Evolutionary conservation across 1,284 basidiomycete species (phyloP).

Genomic region (Heliocybe sulcata): DNA sequence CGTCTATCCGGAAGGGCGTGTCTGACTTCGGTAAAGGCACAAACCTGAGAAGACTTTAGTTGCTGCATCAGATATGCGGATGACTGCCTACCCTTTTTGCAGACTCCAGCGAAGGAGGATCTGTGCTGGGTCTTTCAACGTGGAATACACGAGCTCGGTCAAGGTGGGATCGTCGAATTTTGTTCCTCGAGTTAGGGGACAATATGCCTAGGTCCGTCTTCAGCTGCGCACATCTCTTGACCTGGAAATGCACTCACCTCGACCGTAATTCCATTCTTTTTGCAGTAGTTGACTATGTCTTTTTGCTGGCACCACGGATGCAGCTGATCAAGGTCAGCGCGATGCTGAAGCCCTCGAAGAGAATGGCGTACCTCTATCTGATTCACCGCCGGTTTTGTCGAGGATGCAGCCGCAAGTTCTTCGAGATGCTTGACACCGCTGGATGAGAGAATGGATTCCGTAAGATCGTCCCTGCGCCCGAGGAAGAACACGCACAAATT

Average conservation of each 20-base stretch:
- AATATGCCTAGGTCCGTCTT: constrained; percentile 29
- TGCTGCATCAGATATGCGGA: not conserved
- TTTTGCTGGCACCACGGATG: constrained; percentile 43
- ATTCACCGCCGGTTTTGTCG: constrained; percentile 32
- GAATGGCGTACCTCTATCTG: constrained; percentile 17
- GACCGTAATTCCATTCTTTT: constrained; percentile 31
- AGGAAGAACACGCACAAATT: constrained; percentile 20
- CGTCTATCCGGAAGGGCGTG: not conserved
- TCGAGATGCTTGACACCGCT: constrained; percentile 37
- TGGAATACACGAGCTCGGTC: not conserved
- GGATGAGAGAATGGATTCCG: not conserved
- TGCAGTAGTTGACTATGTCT: constrained; percentile 39
- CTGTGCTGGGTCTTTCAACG: not conserved
- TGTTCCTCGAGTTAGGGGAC: constrained; percentile 30
- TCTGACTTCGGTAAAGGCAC: not conserved
- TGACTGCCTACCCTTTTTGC: constrained; percentile 1
- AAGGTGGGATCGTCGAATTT: constrained; percentile 1
- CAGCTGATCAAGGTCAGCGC: constrained; percentile 12
- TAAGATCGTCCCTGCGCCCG: not conserved
- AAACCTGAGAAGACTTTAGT: not conserved
- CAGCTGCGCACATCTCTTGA: not conserved
- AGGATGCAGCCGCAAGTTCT: constrained; percentile 25
- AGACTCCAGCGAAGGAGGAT: constrained; percentile 2
- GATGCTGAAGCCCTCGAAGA: not conserved
- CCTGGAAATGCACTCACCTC: not conserved